Base-by-base conservation (phyloP, 352 stramenopile genomes). In the Pythium volutum region DNA sequence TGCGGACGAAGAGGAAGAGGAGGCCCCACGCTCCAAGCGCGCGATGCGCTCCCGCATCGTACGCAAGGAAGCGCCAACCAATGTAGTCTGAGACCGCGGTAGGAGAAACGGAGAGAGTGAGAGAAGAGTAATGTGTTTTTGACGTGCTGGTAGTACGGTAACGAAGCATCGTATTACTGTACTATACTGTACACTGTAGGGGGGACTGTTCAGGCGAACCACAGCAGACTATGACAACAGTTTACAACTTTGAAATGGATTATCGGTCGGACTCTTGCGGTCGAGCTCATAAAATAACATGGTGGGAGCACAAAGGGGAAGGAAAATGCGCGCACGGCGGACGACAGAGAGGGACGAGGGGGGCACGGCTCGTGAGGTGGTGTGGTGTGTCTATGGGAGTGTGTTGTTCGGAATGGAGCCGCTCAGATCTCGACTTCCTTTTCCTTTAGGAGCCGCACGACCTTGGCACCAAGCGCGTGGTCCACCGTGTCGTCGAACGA, bases 391-490 rank as follows among this genome's bases (percentile, higher is more conserved):
- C 43, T 29, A 33, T n/a, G n/a, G n/a, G n/a, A n/a, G 47, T 23
- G 16, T 55, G 31, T 53, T 60, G 20, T 42, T 60, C 52, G 36
- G 41, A 11, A 14, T 18, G n/a, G 18, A 14, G 15, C 2, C n/a
- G n/a, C 45, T 67, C 80, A 90, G 49, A 90, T 90, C 70, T 90
- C 78, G 41, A 90, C 74, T 64, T 90, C 78, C 16, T 79, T 79
- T 47, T 86, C 55, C 16, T 31, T 27, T 16, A 48, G 55, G 22
- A 55, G 60, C 0, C 42, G 46, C 47, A 74, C 63, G 22, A 75
- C 62, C 51, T 68, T 82, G 58, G 70, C 61, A 23, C 50, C 66
- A 38, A 62, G 41, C 55, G 72, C 66, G 31, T 63, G 63, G 22
- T 86, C 76, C 6, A 73, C 64, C 47, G 75, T 77, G 41, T 82